Percentiles rank a stretch among this genome's conserved stretches.
These are phyloP conservation scores for Phialemonium atrogriseum DNA, from an alignment of 2,329 filamentous ascomycete genomes.

Conservation along the genomic window DNA sequence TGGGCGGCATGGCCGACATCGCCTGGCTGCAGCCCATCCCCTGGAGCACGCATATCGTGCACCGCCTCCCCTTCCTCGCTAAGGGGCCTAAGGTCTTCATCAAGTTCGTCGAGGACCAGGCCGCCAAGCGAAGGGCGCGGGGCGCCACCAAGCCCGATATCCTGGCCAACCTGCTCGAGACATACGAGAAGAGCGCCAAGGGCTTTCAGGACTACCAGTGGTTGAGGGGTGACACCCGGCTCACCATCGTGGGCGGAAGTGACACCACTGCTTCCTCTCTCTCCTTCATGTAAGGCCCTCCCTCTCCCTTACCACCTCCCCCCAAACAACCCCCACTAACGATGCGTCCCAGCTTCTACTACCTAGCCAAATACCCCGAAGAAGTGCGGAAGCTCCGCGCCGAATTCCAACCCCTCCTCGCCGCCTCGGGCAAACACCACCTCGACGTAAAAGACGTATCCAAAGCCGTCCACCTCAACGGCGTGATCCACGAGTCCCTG, in stretches of 20 bases:
- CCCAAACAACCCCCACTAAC: neutral
- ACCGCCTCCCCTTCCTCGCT: constrained; percentile 9
- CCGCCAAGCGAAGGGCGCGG: constrained; percentile 5
- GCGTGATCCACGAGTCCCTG: constrained; percentile 10
- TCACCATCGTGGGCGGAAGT: constrained; percentile 9
- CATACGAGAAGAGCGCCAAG: constrained; percentile 6
- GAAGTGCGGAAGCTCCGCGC: constrained; percentile 4
- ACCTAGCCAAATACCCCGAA: constrained; percentile 8
- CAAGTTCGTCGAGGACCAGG: constrained; percentile 8
- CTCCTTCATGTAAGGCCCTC: constrained; percentile 3
- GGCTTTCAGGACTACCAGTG: constrained; percentile 6
- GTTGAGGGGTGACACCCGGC: constrained; percentile 5
- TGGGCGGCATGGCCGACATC: constrained; percentile 11
- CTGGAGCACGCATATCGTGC: constrained; percentile 12
- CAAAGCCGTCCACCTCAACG: constrained; percentile 7
- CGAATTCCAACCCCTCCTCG: constrained; percentile 7
- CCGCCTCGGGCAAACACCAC: constrained; percentile 4
- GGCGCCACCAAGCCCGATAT: constrained; percentile 5
- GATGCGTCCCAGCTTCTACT: constrained; percentile 5
- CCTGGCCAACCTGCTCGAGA: constrained; percentile 3
- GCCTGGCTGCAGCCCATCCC: constrained; percentile 11
- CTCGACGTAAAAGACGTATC: constrained; percentile 7
- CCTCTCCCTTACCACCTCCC: neutral
- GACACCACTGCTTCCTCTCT: constrained; percentile 10
- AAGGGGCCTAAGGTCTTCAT: constrained; percentile 8